Evolutionary conservation across 371 early-diverging fungal genomes (phyloP), one percentile per base, ranked within the genome.

Genomic region (Rhizomucor pusillus): DNA sequence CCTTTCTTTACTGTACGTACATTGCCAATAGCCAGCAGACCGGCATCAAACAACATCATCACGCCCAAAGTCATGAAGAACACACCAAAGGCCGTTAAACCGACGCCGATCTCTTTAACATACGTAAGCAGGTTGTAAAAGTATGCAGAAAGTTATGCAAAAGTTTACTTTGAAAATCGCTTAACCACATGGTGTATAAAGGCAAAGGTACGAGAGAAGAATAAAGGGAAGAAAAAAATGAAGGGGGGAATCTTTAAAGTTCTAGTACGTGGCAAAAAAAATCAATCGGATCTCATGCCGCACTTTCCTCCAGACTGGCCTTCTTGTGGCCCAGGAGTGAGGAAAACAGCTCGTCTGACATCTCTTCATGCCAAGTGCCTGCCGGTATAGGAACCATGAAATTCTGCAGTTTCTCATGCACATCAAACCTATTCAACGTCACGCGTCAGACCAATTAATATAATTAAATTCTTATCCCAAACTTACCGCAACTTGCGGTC

Each of bases 21-120:
- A 68, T 98, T 96, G 62, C 98, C 98, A 52, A 98, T 94, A 19
- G 95, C 97, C 54, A 98, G 77, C 39, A 98, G 74, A 10, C 97
- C 98, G 9, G 89, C 89, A 67, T 98, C 97, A 77, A 98, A 96
- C 65, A 98, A 84, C 63, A 95, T 70, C 57, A 95, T 52, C 23
- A 96, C 87, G 35, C 98, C 98, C 59, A 96, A 75, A 12, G 92
- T 65, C 87, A 94, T 94, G 66, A 96, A 93, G 54, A 92, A 86
- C 24, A 90, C 62, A n/a, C 98, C 98, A 69, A 92, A 92, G n/a
- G 91, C 94, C 14, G 97, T 93, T 58, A 98, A 68, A 5, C 94
- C 97, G 19, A 94, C 97, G 60, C 98, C 98, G 57, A 95, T 92
- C 65, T 98, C 91, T 92, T 79, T 39, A n/a, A 43, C 10, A 47